A percentile compares a stretch with the other conserved stretches of the same genome.
Evolutionary conservation across 768 basidiomycete genomes (phyloP).

Genomic region (Favolaschia claudopus): DNA sequence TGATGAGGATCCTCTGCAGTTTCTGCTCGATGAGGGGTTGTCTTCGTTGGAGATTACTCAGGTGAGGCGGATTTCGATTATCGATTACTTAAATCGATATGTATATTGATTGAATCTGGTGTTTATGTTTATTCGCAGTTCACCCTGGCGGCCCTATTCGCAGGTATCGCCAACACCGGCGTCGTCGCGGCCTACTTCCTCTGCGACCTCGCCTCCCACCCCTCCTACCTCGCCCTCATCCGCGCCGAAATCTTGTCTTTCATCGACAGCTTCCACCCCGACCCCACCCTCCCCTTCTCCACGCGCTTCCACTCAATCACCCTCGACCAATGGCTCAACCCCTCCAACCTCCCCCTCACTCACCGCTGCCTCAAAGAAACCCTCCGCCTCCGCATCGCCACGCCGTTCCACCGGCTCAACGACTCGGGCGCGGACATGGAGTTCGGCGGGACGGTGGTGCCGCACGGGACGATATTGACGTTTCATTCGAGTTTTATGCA

Average conservation of each 20-base stretch:
- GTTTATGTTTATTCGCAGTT: not conserved
- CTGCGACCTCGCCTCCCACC: conserved; percentile 28
- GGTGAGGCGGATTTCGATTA: not conserved
- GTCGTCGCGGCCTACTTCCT: conserved; percentile 23
- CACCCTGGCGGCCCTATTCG: conserved; percentile 6
- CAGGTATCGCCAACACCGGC: conserved; percentile 12
- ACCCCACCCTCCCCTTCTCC: not conserved
- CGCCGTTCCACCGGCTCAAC: conserved; percentile 16
- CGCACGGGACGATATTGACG: not conserved
- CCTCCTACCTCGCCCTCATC: conserved; percentile 28
- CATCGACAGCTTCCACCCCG: not conserved
- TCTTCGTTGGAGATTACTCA: conserved; percentile 7
- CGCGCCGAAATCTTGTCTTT: conserved; percentile 28
- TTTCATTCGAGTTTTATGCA: conserved; percentile 10
- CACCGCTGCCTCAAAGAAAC: conserved; percentile 15
- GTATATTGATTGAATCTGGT: no score
- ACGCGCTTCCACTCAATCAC: conserved; percentile 4
- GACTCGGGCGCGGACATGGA: conserved; percentile 11
- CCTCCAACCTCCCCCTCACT: not conserved
- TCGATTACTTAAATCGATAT: not conserved
- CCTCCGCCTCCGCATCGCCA: not conserved
- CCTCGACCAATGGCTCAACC: not conserved
- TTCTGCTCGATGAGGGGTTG: not conserved
- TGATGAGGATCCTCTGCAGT: conserved; percentile 3
- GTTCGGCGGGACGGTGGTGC: not conserved